Base-by-base conservation (phyloP, 495 filamentous ascomycete species). In the Elasticomyces elasticus region DNA sequence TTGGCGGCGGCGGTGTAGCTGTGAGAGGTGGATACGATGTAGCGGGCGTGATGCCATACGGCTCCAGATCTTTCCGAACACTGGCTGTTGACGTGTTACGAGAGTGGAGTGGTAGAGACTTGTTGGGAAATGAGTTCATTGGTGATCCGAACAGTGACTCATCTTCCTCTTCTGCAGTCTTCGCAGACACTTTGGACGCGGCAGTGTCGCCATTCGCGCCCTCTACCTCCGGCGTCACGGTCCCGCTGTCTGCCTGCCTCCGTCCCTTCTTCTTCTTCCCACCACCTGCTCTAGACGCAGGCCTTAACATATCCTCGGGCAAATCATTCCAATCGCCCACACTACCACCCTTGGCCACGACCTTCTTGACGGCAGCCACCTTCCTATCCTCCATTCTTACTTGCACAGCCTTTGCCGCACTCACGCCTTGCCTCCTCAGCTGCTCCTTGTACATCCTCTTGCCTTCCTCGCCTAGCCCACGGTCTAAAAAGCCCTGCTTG, bases 11-110 rank as follows among this genome's bases (percentile, higher is more conserved):
- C 7, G 69, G 59, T 2, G 69, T 59, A 3, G 68, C 64, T 2
- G 65, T 42, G 7, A 83, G 65, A 11, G 72, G 75, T 10, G 78
- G 72, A 47, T 75, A 70, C 27, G 84, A 84, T 25, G 76, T 78
- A 33, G 82, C 74, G 24, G 82, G 82, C 12, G 80, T 86, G 60
- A 81, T 71, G 50, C 45, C 64, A 66, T 69, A 79, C 52, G 49
- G 66, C 31, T 49, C 61, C 23, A 27, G 50, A 13, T 59, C 52
- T 38, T 35, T 51, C 26, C 28, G 19, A n/a, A n/a, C n/a, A 25
- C 42, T 15, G 48, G 46, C 24, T 5, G 22, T 19, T 11, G 27
- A n/a, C 23, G 40, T 49, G 25, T 3, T 30, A 1, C 9, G 23
- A 12, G 45, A 3, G 25, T 11, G 19, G 19, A 5, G 4, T 9